Conservation (phyloP, 2,329 filamentous ascomycete genomes). For the Ophiocordyceps unilateralis region DNA sequence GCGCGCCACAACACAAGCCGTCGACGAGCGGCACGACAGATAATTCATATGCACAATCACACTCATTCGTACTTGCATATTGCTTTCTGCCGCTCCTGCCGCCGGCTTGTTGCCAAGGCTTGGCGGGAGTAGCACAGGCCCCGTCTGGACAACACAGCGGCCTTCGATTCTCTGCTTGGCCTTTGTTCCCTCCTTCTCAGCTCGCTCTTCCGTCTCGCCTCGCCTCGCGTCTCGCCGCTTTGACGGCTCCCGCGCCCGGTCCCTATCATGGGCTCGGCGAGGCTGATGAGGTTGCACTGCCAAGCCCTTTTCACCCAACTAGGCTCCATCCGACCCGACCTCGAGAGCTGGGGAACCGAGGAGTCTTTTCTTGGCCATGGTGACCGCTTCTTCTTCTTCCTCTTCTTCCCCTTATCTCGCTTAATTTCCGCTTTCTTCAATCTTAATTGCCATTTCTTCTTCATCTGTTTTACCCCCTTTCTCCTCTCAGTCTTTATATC, state of each 20-base stretch:
- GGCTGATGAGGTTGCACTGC: slow-evolving; percentile 2
- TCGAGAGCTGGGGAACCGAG: neutral
- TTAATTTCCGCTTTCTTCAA: neutral
- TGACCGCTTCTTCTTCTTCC: neutral
- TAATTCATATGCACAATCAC: neutral
- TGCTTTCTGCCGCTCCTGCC: neutral
- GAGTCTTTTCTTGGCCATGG: neutral
- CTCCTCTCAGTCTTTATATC: neutral
- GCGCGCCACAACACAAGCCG: no score
- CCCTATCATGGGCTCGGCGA: neutral
- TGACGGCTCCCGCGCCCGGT: neutral
- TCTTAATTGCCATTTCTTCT: neutral
- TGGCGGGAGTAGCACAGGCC: neutral
- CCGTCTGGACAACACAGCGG: neutral
- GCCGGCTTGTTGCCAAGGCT: neutral
- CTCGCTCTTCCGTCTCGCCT: neutral
- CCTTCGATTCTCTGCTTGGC: neutral
- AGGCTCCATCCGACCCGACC: slow-evolving; percentile 2
- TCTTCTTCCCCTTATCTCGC: neutral
- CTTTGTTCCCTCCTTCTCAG: neutral
- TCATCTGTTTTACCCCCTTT: neutral
- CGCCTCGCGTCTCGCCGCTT: neutral
- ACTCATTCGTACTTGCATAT: neutral
- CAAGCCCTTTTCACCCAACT: slow-evolving; percentile 3
- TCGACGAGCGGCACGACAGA: no score